A percentile compares a stretch with the other conserved stretches of the same genome.
Conservation (phyloP, 768 basidiomycete species). For the Collybia nuda region DNA sequence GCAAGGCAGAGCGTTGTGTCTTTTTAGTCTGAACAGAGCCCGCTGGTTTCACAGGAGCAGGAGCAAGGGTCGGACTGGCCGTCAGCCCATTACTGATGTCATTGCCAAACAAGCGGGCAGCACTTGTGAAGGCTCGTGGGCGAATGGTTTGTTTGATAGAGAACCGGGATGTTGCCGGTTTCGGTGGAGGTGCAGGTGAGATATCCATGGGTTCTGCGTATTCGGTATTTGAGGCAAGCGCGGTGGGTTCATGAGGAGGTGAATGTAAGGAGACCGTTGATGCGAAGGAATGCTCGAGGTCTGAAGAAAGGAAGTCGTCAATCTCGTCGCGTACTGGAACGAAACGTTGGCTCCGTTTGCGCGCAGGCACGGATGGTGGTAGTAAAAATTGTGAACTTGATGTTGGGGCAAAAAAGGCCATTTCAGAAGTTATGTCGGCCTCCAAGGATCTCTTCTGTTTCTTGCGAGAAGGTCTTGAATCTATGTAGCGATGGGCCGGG, state of each 20-base stretch:
- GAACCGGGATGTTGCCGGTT: constrained; percentile 23
- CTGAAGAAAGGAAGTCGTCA: constrained; percentile 71
- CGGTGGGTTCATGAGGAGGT: constrained; percentile 50
- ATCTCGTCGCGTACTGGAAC: constrained; percentile 46
- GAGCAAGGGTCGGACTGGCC: constrained; percentile 29
- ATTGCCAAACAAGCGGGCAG: constrained; percentile 68
- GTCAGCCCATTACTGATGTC: constrained; percentile 64
- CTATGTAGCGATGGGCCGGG: constrained; percentile 37
- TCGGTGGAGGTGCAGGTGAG: constrained; percentile 58
- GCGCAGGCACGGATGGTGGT: constrained; percentile 44
- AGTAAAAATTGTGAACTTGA: constrained; percentile 36
- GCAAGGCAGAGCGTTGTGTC: constrained; percentile 62
- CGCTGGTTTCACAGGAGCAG: constrained; percentile 27
- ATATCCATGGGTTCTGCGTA: constrained; percentile 78
- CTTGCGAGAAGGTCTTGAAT: constrained; percentile 40
- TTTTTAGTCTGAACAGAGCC: constrained; percentile 49
- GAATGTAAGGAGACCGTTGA: constrained; percentile 81
- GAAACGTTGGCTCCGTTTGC: constrained; percentile 48
- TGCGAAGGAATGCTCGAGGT: constrained; percentile 80
- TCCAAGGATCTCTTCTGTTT: constrained; percentile 41
- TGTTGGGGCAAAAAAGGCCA: constrained; percentile 55
- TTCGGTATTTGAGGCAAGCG: constrained; percentile 46
- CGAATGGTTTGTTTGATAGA: constrained; percentile 33
- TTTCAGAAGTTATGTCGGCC: constrained; percentile 31
- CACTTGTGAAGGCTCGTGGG: constrained; percentile 66